Evolutionary conservation across 176 grass and related monocot species (phyloP).

Genomic region (Bothriochloa decipiens): DNA sequence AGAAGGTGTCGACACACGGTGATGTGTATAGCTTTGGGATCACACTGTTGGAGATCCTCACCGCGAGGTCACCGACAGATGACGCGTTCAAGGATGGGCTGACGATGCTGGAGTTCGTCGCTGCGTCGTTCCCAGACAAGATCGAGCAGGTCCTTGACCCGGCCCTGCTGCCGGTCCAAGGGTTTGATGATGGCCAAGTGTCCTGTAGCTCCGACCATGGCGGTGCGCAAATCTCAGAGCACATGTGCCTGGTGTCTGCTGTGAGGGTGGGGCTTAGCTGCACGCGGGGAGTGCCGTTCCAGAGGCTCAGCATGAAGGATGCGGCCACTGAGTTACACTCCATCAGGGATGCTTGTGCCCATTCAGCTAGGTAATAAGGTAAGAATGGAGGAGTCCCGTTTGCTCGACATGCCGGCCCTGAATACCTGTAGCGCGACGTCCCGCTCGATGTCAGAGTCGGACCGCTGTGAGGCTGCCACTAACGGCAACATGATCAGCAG

Average conservation of each 20-base stretch:
- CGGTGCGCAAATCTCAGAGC: not conserved
- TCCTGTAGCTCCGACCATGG: not conserved
- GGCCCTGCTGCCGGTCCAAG: not conserved
- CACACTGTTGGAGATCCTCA: slow-evolving; percentile 45
- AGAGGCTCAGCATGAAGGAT: not conserved
- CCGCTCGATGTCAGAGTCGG: too few relatives aligned
- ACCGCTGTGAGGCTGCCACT: too few relatives aligned
- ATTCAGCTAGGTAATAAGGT: not conserved
- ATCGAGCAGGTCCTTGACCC: slow-evolving; percentile 37
- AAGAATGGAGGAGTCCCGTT: too few relatives aligned
- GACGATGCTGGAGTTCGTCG: slow-evolving; percentile 33
- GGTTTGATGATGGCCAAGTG: not conserved
- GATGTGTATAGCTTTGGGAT: slow-evolving; percentile 62
- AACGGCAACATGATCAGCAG: too few relatives aligned
- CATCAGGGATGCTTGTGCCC: not conserved
- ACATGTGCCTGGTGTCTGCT: not conserved
- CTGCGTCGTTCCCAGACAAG: slow-evolving; percentile 22
- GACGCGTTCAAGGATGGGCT: slow-evolving; percentile 8
- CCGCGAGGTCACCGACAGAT: slow-evolving; percentile 25
- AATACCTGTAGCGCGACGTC: too few relatives aligned
- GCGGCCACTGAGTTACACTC: not conserved
- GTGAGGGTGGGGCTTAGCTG: not conserved
- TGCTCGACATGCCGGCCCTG: too few relatives aligned
- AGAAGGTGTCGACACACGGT: slow-evolving; percentile 4
- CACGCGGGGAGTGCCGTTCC: not conserved